These are phyloP conservation scores for Pichia sp. DNA, from an alignment of 1,139 yeast species.

Conservation along the genomic window DNA sequence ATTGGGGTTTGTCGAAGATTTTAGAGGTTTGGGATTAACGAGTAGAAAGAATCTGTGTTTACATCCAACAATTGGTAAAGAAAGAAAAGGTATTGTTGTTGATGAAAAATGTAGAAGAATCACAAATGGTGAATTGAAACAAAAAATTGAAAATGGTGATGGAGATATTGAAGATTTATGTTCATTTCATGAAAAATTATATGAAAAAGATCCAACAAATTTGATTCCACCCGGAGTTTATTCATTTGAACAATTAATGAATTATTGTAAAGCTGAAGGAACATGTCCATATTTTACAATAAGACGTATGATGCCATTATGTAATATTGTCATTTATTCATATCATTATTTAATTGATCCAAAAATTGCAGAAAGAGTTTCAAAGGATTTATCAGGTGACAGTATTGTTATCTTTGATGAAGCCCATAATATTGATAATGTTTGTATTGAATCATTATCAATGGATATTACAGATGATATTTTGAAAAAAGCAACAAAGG, in stretches of 20 bases:
- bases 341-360: slow-evolving; percentile 96
- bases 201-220: slow-evolving; percentile 81
- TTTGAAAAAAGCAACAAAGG: slow-evolving; percentile 68
- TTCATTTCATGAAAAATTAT: slow-evolving; percentile 81
- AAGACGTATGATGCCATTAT: slow-evolving; percentile 94
- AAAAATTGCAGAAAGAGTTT: slow-evolving; percentile 92
- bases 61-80: slow-evolving; percentile 82
- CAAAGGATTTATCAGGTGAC: slow-evolving; percentile 85
- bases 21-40: slow-evolving; percentile 88
- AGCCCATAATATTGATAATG: slow-evolving; percentile 98
- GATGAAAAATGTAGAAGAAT: slow-evolving; percentile 94
- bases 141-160: slow-evolving; percentile 56
- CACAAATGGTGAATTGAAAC: slow-evolving; percentile 85
- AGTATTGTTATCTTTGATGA: slow-evolving; percentile 94
- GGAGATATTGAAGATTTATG: slow-evolving; percentile 59
- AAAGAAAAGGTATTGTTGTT: slow-evolving; percentile 86
- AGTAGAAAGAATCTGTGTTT: slow-evolving; percentile 90
- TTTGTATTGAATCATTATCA: slow-evolving; percentile 91
- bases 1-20: slow-evolving; percentile 78
- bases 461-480: slow-evolving; percentile 83
- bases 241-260: slow-evolving; percentile 78
- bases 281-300: slow-evolving; percentile 97
- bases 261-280: slow-evolving; percentile 68
- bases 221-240: slow-evolving; percentile 89
- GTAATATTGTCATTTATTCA: slow-evolving; percentile 91